Conservation (phyloP, 179 eudicot species). For the Gypsophila paniculata region DNA sequence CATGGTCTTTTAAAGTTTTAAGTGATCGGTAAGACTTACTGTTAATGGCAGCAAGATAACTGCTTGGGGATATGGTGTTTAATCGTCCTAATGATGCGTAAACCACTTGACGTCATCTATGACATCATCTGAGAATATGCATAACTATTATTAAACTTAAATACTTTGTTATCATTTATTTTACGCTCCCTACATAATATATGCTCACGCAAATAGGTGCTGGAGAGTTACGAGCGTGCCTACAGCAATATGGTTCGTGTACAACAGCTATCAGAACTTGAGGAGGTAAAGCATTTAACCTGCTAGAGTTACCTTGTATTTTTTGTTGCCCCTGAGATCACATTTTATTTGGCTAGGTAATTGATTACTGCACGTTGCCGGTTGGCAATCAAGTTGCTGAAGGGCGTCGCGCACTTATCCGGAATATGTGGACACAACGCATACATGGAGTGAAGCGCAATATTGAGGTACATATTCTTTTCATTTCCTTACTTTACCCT, state of each 20-base stretch:
- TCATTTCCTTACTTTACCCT: not conserved
- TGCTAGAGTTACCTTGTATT: slow-evolving; percentile 9
- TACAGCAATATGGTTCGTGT: slow-evolving; percentile 98
- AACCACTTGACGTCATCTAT: not conserved
- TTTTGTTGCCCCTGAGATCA: not conserved
- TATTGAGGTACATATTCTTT: slow-evolving; percentile 59
- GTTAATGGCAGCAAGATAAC: too few relatives aligned
- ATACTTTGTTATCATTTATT: not conserved
- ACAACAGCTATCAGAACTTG: slow-evolving; percentile 93
- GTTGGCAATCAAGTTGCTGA: slow-evolving; percentile 73
- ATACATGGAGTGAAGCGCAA: slow-evolving; percentile 88
- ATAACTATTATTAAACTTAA: not conserved
- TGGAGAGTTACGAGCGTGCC: slow-evolving; percentile 97
- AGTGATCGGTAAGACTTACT: too few relatives aligned
- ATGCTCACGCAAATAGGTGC: slow-evolving; percentile 47
- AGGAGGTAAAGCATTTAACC: slow-evolving; percentile 55
- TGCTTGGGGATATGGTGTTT: not conserved
- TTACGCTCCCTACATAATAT: not conserved
- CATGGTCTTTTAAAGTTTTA: too few relatives aligned
- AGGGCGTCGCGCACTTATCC: slow-evolving; percentile 81
- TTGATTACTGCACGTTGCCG: slow-evolving; percentile 91
- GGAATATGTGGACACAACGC: slow-evolving; percentile 97
- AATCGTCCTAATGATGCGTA: not conserved
- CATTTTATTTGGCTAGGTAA: slow-evolving; percentile 46
- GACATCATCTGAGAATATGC: not conserved